Evolutionary conservation across 2,329 filamentous ascomycete genomes (phyloP), one percentile per base, ranked within the genome.

Genomic region (Tolypocladium ovalisporum): DNA sequence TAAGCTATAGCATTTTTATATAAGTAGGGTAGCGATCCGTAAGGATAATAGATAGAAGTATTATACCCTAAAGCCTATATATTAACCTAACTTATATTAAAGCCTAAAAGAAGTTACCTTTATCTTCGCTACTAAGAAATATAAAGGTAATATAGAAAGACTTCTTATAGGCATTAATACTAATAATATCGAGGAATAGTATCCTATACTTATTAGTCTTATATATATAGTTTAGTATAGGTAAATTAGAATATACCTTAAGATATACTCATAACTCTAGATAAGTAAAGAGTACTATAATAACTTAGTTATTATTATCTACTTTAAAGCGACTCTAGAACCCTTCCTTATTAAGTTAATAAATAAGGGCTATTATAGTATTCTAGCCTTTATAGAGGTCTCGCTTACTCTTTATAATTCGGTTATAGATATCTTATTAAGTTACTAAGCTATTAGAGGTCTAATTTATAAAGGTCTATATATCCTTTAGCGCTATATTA

Each of bases 341-440:
- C 3, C 63, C 60, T 54, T 64, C 36, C 2, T 49, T 32, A 29
- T 64, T 34, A 34, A 66, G 56, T 51, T 65, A 61, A n/a, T 35
- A 42, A 54, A 64, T 13, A 55, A 19, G 61, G 56, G 35, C 62
- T 17, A 42, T 65, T 63, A 10, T 36, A 58, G 36, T 13, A 12
- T 55, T 65, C 53, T 65, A 52, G n/a, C 62, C 60, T 44, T 62
- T 44, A n/a, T 13, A 29, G 1, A 60, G n/a, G 10, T 59, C 57
- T 56, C 54, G 51, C 55, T 57, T 60, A n/a, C 19, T 47, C 9
- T 63, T 29, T 32, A 56, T 55, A 61, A 65, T 65, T 6, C 52
- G 47, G 51, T 65, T 66, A 51, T 64, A 65, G 15, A 66, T 61
- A 62, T 65, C 60, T 59, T 63, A 51, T 47, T 65, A 51, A 24